Evolutionary conservation across 2,329 filamentous ascomycete species (phyloP), one percentile per base, ranked within the genome.

Genomic region (Fusarium setosum): DNA sequence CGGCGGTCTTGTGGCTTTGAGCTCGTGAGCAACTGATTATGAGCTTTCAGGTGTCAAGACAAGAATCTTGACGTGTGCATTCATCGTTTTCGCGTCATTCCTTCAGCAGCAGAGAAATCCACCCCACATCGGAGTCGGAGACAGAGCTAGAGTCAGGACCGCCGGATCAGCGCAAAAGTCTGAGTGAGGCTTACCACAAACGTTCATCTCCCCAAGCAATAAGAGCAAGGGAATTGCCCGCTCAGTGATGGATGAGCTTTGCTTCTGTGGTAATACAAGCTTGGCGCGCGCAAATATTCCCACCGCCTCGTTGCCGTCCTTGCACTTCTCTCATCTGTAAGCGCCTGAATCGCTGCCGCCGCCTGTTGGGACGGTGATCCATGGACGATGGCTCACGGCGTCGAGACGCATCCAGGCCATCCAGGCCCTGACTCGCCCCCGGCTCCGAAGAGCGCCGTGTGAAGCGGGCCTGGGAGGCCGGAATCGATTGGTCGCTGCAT

Each of bases 21-120:
- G 20, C 38, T 35, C 59, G 26, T 45, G 38, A 35, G 10, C 44
- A 24, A 21, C 32, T 49, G n/a, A n/a, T n/a, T n/a, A n/a, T n/a
- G n/a, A n/a, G n/a, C n/a, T n/a, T 13, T 37, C 32, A 37, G 24
- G 61, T 50, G 44, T 44, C 41, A 34, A 59, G 26, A 42, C 47
- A 20, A 47, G 40, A 34, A 42, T 31, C 48, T 61, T 70, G 69
- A 71, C 63, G 69, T 69, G 67, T 69, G 62, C 45, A 61, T 55
- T 51, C 54, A 56, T 59, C 18, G 18, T 38, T 70, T 59, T 71
- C 61, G 64, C 70, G 70, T 72, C 70, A 72, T 71, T 63, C 49
- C 45, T 63, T 59, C 41, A 48, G 51, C 29, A 32, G 24, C 48
- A 58, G 35, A 44, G 41, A 18, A 55, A 45, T 50, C 38, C 57